Conservation (phyloP, 176 grass and related monocot species). For the Poa annua region DNA sequence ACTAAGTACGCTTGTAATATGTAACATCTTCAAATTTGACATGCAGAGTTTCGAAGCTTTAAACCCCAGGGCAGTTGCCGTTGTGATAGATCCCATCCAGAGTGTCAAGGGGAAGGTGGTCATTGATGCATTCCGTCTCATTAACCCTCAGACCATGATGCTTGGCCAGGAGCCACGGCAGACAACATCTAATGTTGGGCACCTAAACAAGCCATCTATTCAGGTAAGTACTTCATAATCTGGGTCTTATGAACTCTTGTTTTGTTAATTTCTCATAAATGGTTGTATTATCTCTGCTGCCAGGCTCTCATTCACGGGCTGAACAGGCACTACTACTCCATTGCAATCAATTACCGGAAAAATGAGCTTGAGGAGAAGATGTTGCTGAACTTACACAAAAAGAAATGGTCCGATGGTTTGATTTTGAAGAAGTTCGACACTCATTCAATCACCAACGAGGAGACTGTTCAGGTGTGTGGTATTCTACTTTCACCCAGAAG, state of each 20-base stretch:
- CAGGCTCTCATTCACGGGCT: constrained; percentile 96
- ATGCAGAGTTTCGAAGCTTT: constrained; percentile 98
- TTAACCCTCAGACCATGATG: constrained; percentile 99
- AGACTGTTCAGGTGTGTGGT: constrained; percentile 78
- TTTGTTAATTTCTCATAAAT: constrained; percentile 18
- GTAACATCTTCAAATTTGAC: constrained; percentile 30
- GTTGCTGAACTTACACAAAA: constrained; percentile 95
- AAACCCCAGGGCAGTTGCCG: constrained; percentile 95
- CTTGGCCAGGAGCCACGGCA: constrained; percentile 95
- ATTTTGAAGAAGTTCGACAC: constrained; percentile 74
- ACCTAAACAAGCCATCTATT: constrained; percentile 97
- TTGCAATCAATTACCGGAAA: constrained; percentile 98
- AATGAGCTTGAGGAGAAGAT: constrained; percentile 99
- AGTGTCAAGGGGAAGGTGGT: constrained; percentile 98
- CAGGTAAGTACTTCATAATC: constrained; percentile 54
- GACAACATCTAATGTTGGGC: constrained; percentile 95
- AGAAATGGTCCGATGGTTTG: constrained; percentile 99
- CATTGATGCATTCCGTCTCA: constrained; percentile 96
- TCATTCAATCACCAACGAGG: constrained; percentile 93
- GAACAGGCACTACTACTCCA: constrained; percentile 98
- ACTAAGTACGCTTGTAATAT: background rate
- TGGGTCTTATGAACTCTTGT: background rate
- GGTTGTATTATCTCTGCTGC: background rate
- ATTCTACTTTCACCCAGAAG: background rate
- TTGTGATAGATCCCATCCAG: constrained; percentile 98